Evolutionary conservation across 768 basidiomycete genomes (phyloP), one percentile per base, ranked within the genome.

Genomic region (Gymnopilus junonius): DNA sequence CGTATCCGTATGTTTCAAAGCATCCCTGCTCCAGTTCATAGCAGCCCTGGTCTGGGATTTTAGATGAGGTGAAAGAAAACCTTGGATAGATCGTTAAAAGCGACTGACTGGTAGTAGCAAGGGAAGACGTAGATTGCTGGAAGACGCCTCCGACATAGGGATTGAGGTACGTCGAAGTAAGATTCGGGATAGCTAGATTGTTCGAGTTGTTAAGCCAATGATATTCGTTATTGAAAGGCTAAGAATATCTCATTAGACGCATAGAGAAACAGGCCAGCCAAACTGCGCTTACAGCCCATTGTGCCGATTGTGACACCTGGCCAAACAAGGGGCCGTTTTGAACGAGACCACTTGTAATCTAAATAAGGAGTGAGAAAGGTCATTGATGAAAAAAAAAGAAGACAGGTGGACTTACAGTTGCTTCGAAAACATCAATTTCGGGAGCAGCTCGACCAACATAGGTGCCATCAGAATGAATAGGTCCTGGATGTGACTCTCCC

Each of bases 381-480:
- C n/a, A 39, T 23, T 15, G 55, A 29, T 29, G 20, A 10, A 34
- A 37, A 2, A 14, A 32, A 10, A 34, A 37, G 2, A 14, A 32
- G 8, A 31, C n/a, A 23, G 25, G 31, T 7, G n/a, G 17, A 53
- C 67, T 59, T 64, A 88, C 90, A 76, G 89, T 87, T 7, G 94
- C 91, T 78, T 96, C 95, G 71, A 96, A 88, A 29, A 95, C 80
- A 80, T 97, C 95, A 42, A 97, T 95, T 75, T 97, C 95, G 1
- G 94, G 94, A 4, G 94, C 92, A 29, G 89, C 73, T 53, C 95
- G 86, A 11, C 94, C 95, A 23, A 91, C 86, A 69, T 86, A 95
- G 2, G 88, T 82, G 31, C 94, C 94, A 66, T 97, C 92, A 0
- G 77, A 62, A 62, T 89, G 88, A 51, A 86, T 75, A 23, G 95